phyloP scores from a whole-genome alignment of 257 asterid genomes.

The Rubia yunnanensis region DNA sequence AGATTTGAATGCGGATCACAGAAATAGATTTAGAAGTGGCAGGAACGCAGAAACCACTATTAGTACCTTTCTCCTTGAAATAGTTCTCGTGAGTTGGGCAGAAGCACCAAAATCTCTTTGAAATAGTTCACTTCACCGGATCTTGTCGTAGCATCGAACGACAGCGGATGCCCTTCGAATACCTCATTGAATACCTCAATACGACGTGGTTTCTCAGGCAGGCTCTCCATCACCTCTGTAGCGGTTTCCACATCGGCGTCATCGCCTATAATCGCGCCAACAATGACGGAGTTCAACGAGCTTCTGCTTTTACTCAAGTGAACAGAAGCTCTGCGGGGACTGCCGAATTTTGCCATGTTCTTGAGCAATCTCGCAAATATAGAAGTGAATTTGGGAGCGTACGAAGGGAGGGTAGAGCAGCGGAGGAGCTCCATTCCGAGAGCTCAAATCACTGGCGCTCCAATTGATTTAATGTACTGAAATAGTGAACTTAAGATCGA shows the following conservation, averaged over 20 bases:
- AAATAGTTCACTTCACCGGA: slow-evolving; percentile 92
- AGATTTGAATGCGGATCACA: too few species aligned
- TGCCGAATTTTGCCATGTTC: slow-evolving; percentile 13
- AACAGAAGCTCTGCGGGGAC: slow-evolving; percentile 12
- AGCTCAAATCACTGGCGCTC: neutral
- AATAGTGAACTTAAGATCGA: neutral
- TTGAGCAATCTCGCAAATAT: slow-evolving; percentile 13
- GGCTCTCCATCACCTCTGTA: slow-evolving; percentile 53
- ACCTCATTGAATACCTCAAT: too few species aligned
- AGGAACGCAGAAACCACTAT: neutral
- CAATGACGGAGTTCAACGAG: slow-evolving; percentile 5
- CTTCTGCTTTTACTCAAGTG: slow-evolving; percentile 8
- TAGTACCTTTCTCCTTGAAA: slow-evolving; percentile 90
- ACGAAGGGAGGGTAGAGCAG: slow-evolving; percentile 15
- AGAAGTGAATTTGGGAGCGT: slow-evolving; percentile 12
- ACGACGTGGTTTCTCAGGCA: slow-evolving; percentile 26
- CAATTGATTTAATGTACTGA: neutral
- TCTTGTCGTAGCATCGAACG: slow-evolving; percentile 78
- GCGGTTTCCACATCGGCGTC: slow-evolving; percentile 19
- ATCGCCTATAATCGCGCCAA: slow-evolving; percentile 23
- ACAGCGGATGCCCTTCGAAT: slow-evolving; percentile 58
- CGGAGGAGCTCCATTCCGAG: slow-evolving; percentile 23
- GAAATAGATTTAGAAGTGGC: too few species aligned
- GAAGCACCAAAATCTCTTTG: slow-evolving; percentile 99
- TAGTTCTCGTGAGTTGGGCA: slow-evolving; percentile 93